These are phyloP conservation scores for Aspergillus pseudonomiae DNA, from an alignment of 2,329 filamentous ascomycete species.

Conservation along the genomic window DNA sequence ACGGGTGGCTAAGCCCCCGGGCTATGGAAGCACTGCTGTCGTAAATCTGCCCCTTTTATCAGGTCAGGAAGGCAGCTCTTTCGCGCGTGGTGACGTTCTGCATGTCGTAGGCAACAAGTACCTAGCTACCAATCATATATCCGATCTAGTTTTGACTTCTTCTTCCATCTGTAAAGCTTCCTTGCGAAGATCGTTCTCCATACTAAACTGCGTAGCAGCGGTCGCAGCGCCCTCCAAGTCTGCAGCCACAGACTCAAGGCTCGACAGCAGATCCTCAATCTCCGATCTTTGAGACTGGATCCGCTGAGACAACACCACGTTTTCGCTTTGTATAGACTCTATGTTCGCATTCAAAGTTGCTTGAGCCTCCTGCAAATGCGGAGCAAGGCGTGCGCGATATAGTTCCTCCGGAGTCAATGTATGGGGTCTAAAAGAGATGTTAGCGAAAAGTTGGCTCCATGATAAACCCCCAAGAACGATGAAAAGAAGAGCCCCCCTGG, in stretches of 20 bases:
- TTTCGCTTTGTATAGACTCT: slow-evolving; percentile 54
- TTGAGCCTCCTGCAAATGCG: slow-evolving; percentile 57
- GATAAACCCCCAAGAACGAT: neutral
- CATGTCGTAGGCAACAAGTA: neutral
- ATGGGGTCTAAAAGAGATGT: slow-evolving; percentile 53
- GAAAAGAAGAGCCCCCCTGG: neutral
- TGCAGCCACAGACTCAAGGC: slow-evolving; percentile 58
- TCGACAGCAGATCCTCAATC: slow-evolving; percentile 57
- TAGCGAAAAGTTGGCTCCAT: neutral
- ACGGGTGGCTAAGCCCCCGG: slow-evolving; percentile 49
- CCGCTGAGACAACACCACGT: slow-evolving; percentile 54
- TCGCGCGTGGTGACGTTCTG: neutral
- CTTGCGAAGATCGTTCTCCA: slow-evolving; percentile 41
- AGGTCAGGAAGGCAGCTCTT: neutral
- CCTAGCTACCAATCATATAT: slow-evolving; percentile 25
- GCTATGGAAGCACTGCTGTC: slow-evolving; percentile 37
- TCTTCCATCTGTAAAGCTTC: slow-evolving; percentile 49
- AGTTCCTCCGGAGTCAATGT: slow-evolving; percentile 60
- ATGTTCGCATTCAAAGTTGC: slow-evolving; percentile 54
- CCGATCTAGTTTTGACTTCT: slow-evolving; percentile 38
- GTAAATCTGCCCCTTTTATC: slow-evolving; percentile 20
- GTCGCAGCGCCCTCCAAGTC: slow-evolving; percentile 58
- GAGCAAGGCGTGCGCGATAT: slow-evolving; percentile 61
- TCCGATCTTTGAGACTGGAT: slow-evolving; percentile 59
- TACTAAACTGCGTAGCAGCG: slow-evolving; percentile 44